These are phyloP conservation scores for Penicillium argentinense DNA, from an alignment of 495 filamentous ascomycete genomes.

Conservation along the genomic window DNA sequence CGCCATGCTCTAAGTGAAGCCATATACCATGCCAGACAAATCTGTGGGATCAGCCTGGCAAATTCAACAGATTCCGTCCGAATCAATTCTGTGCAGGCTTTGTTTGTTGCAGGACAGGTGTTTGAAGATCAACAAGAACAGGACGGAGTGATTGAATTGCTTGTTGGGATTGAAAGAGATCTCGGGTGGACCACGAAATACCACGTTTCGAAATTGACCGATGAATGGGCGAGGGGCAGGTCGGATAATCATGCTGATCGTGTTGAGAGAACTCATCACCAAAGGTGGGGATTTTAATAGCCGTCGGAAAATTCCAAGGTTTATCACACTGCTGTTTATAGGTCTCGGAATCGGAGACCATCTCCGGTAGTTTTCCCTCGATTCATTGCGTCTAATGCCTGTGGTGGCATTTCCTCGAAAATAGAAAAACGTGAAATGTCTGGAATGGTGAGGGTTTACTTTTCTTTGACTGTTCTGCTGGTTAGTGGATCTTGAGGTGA, in stretches of 20 bases:
- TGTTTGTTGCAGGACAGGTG: conserved; percentile 27
- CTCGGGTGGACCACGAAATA: conserved; percentile 23
- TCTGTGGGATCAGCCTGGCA: conserved; percentile 25
- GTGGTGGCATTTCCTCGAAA: too few relatives aligned
- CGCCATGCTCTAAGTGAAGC: conserved; percentile 13
- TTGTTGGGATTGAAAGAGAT: conserved; percentile 19
- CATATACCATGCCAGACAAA: conserved; percentile 14
- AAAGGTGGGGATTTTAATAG: background rate
- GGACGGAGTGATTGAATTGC: conserved; percentile 20
- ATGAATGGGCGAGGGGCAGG: conserved; percentile 54
- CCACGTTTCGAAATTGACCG: conserved; percentile 18
- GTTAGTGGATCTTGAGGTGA: too few relatives aligned
- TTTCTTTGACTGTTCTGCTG: too few relatives aligned
- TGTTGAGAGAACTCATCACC: too few relatives aligned
- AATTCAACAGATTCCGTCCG: conserved; percentile 17
- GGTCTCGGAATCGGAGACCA: too few relatives aligned
- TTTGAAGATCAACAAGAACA: conserved; percentile 18
- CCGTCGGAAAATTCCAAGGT: background rate
- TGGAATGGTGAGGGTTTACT: too few relatives aligned
- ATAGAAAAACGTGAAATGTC: too few relatives aligned
- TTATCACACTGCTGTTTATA: too few relatives aligned
- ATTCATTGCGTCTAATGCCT: too few relatives aligned
- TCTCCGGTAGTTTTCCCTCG: too few relatives aligned
- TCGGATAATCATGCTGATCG: conserved; percentile 9
- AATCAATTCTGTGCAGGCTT: conserved; percentile 21